These are phyloP conservation scores for Suhomyces atakaporum DNA, from an alignment of 1,139 yeast genomes.

Conservation along the genomic window DNA sequence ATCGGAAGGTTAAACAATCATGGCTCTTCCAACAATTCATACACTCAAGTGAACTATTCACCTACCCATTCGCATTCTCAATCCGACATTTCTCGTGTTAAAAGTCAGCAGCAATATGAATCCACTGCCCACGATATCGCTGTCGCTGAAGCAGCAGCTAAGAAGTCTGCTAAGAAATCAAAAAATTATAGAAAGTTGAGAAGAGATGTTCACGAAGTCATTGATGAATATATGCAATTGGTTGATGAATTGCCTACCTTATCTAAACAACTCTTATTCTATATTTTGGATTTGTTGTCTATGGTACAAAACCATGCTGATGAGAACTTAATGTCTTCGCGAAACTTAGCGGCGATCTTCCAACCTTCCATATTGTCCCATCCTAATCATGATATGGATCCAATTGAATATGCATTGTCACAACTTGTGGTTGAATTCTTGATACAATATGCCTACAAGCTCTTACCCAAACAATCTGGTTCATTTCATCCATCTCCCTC, in stretches of 20 bases:
- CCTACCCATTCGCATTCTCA: slow-evolving; percentile 10
- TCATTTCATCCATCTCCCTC: slow-evolving; percentile 10
- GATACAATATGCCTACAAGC: slow-evolving; percentile 80
- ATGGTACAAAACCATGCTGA: slow-evolving; percentile 80
- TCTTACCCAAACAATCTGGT: slow-evolving; percentile 52
- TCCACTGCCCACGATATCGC: slow-evolving; percentile 6
- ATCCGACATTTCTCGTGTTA: slow-evolving; percentile 10
- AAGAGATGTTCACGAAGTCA: slow-evolving; percentile 67
- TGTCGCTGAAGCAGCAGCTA: slow-evolving; percentile 19
- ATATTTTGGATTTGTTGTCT: slow-evolving; percentile 81
- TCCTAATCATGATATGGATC: slow-evolving; percentile 88
- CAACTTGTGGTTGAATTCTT: slow-evolving; percentile 86
- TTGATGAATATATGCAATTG: slow-evolving; percentile 68
- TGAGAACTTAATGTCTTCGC: slow-evolving; percentile 86
- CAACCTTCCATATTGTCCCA: slow-evolving; percentile 94
- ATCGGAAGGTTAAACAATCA: slow-evolving; percentile 27
- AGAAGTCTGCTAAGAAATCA: slow-evolving; percentile 20
- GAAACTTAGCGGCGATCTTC: slow-evolving; percentile 92
- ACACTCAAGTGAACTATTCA: slow-evolving; percentile 3
- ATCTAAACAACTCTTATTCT: slow-evolving; percentile 82
- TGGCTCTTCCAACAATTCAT: slow-evolving; percentile 11
- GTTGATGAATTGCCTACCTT: slow-evolving; percentile 67
- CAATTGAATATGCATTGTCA: slow-evolving; percentile 86
- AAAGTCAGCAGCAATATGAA: slow-evolving; percentile 7
- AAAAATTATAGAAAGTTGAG: slow-evolving; percentile 44